A percentile compares a stretch with the other conserved stretches of the same genome.
Evolutionary conservation across 495 filamentous ascomycete genomes (phyloP).

Genomic region (Daldinia concentrica): DNA sequence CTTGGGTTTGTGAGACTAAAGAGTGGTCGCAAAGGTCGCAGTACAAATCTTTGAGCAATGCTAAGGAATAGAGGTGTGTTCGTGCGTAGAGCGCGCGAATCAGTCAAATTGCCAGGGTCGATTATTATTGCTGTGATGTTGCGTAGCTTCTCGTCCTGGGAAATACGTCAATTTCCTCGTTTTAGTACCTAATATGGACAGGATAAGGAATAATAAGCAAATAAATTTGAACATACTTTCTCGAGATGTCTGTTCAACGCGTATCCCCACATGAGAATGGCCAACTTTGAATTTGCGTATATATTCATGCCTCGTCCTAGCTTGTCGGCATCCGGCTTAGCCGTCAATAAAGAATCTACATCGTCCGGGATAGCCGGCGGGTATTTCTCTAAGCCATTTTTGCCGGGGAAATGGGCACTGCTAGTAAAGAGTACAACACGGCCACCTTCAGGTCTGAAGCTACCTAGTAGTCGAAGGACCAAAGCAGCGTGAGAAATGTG

Average conservation of each 20-base stretch:
- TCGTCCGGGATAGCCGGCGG: slow-evolving; percentile 45
- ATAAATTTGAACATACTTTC: slow-evolving; percentile 42
- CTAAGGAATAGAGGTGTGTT: slow-evolving; percentile 52
- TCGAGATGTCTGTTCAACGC: slow-evolving; percentile 55
- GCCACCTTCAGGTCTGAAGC: slow-evolving; percentile 51
- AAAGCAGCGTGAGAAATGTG: slow-evolving; percentile 57
- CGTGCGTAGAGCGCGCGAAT: slow-evolving; percentile 56
- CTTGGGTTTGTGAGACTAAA: slow-evolving; percentile 48
- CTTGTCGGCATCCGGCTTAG: slow-evolving; percentile 39
- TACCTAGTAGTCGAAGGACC: slow-evolving; percentile 54
- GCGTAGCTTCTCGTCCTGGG: slow-evolving; percentile 46
- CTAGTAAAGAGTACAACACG: slow-evolving; percentile 57
- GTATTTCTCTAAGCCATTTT: slow-evolving; percentile 52
- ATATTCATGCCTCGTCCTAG: slow-evolving; percentile 55
- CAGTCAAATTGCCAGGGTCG: slow-evolving; percentile 56
- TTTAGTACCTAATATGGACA: slow-evolving; percentile 5
- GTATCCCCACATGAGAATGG: slow-evolving; percentile 56
- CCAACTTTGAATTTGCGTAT: slow-evolving; percentile 58
- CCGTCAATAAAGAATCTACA: slow-evolving; percentile 36
- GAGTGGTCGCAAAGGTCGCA: slow-evolving; percentile 50
- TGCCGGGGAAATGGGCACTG: slow-evolving; percentile 52
- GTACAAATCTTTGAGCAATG: slow-evolving; percentile 39
- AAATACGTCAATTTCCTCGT: background rate
- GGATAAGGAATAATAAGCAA: background rate
- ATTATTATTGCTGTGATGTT: slow-evolving; percentile 58